Conservation (phyloP, 2,329 filamentous ascomycete genomes). For the Penicillium sp. region DNA sequence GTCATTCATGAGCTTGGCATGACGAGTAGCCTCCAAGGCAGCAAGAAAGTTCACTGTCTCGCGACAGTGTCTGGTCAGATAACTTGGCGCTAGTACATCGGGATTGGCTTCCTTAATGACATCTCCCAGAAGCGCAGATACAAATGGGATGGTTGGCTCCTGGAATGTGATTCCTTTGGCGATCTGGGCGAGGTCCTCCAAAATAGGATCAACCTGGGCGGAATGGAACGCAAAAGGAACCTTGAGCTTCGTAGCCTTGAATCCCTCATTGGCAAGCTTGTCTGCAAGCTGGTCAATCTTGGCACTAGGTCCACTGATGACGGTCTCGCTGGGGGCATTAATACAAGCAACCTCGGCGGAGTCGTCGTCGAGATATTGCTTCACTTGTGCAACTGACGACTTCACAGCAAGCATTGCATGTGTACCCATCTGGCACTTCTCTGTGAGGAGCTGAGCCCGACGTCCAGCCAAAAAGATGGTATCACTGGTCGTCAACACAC, state of each 20-base stretch:
- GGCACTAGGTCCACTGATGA: slow-evolving; percentile 43
- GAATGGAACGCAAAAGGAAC: slow-evolving; percentile 54
- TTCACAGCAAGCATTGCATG: slow-evolving; percentile 52
- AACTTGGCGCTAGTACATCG: slow-evolving; percentile 42
- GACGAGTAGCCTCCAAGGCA: slow-evolving; percentile 45
- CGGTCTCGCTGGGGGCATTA: slow-evolving; percentile 49
- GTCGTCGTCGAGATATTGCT: slow-evolving; percentile 35
- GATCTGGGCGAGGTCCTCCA: slow-evolving; percentile 45
- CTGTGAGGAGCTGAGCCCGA: slow-evolving; percentile 46
- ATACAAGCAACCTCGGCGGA: slow-evolving; percentile 45
- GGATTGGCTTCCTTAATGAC: slow-evolving; percentile 42
- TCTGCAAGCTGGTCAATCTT: slow-evolving; percentile 44
- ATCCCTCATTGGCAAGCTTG: slow-evolving; percentile 38
- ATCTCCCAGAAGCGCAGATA: slow-evolving; percentile 52
- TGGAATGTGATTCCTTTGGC: slow-evolving; percentile 45
- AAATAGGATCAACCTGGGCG: slow-evolving; percentile 51
- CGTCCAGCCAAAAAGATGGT: slow-evolving; percentile 47
- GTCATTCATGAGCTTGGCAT: slow-evolving; percentile 60
- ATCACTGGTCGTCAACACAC: slow-evolving; percentile 42
- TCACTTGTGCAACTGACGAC: slow-evolving; percentile 39
- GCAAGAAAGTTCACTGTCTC: slow-evolving; percentile 53
- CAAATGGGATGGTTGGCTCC: slow-evolving; percentile 45
- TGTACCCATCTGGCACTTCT: slow-evolving; percentile 45
- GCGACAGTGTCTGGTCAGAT: slow-evolving; percentile 48
- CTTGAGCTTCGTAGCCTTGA: slow-evolving; percentile 48